Conservation (phyloP, 108 stramenopile species). For the Aurantiochytrium sp. region DNA sequence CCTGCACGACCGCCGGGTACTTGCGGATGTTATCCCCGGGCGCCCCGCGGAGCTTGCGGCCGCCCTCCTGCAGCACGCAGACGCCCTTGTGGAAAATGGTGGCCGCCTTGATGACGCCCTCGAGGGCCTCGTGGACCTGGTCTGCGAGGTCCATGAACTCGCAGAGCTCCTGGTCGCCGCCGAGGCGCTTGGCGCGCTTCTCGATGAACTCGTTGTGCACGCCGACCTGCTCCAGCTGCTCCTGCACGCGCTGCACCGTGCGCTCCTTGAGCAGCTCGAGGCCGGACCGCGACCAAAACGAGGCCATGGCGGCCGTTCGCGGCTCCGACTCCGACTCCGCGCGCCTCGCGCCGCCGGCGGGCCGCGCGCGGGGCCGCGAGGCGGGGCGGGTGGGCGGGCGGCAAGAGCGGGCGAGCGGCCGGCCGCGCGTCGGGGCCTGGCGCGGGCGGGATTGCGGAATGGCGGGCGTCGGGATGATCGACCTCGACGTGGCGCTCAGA, state of each 20-base stretch:
- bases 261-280: slow-evolving; percentile 4
- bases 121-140: neutral
- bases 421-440: no score
- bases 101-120: slow-evolving; percentile 5
- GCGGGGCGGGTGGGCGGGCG: no score
- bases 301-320: neutral
- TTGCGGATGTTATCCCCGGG: neutral
- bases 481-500: no score
- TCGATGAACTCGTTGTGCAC: neutral
- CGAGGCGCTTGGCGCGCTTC: neutral
- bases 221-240: slow-evolving; percentile 26
- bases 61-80: slow-evolving; percentile 24
- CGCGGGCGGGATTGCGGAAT: no score
- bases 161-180: neutral
- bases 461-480: no score
- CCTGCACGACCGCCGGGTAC: neutral
- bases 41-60: neutral
- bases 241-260: slow-evolving; percentile 25
- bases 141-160: neutral
- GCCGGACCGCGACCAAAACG: neutral
- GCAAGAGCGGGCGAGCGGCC: no score
- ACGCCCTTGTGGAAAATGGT: slow-evolving; percentile 11
- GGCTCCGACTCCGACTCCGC: no score
- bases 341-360: no score
- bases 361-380: no score